These are phyloP conservation scores for Aspergillus biplanus DNA, from an alignment of 495 filamentous ascomycete species.

Conservation along the genomic window DNA sequence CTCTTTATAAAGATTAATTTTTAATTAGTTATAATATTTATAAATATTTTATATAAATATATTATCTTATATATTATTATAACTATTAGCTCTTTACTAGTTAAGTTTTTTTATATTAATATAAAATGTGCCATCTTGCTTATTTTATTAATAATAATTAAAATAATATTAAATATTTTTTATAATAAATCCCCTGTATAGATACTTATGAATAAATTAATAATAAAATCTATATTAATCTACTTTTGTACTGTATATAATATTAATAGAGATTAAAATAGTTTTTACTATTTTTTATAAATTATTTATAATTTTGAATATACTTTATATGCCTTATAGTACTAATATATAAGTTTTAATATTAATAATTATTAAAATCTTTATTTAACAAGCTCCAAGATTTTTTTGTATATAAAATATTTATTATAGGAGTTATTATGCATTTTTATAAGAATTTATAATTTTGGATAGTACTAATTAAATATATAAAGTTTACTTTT, in stretches of 20 bases:
- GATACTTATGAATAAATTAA: too few species aligned
- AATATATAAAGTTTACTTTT: not conserved
- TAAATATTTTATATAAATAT: not conserved
- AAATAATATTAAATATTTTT: too few species aligned
- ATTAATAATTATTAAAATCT: not conserved
- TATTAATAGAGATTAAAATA: not conserved
- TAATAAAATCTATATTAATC: not conserved
- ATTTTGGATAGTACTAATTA: not conserved
- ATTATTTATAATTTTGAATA: not conserved
- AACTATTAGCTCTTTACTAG: not conserved
- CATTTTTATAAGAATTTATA: not conserved
- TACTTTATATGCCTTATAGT: not conserved
- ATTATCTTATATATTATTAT: not conserved
- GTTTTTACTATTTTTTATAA: not conserved
- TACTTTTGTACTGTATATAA: not conserved
- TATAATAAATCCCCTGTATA: too few species aligned
- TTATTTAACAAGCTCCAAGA: not conserved
- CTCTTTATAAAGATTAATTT: not conserved
- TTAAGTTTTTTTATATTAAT: conserved; percentile 2
- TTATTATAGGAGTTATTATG: not conserved
- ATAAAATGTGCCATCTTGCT: too few species aligned
- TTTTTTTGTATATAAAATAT: not conserved
- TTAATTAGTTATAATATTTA: not conserved
- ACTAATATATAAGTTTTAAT: not conserved
- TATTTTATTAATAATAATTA: too few species aligned